Evolutionary conservation across 805 yeast species (phyloP).

Genomic region (Metschnikowia borealis): DNA sequence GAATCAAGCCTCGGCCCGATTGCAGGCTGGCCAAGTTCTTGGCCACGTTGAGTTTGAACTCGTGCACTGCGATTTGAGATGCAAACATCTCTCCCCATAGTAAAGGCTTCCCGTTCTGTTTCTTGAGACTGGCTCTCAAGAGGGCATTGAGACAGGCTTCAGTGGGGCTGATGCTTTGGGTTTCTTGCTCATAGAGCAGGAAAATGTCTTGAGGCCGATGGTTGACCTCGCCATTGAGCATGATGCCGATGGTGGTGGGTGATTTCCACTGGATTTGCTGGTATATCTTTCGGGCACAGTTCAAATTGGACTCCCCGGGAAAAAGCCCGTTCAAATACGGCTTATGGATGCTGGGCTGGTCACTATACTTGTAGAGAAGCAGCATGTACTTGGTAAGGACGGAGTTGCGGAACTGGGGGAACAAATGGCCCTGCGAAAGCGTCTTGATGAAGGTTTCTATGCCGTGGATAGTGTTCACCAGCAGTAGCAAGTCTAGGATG

Average conservation of each 20-base stretch:
- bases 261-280: constrained; percentile 23
- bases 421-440: constrained; percentile 12
- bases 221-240: constrained; percentile 36
- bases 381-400: constrained; percentile 29
- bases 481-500: constrained; percentile 27
- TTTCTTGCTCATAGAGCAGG: constrained; percentile 25
- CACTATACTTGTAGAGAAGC: constrained; percentile 13
- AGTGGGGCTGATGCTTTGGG: constrained; percentile 23
- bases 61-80: constrained; percentile 56
- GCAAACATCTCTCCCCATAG: constrained; percentile 54
- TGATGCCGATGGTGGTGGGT: constrained; percentile 26
- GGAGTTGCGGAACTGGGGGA: constrained; percentile 15
- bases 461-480: constrained; percentile 22
- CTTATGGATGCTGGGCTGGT: constrained; percentile 13
- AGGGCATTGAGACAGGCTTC: constrained; percentile 39
- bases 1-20: constrained; percentile 4
- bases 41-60: constrained; percentile 44
- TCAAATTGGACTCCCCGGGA: constrained; percentile 11
- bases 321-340: constrained; percentile 12
- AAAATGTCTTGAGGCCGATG: constrained; percentile 27
- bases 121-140: constrained; percentile 43
- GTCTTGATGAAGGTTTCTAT: constrained; percentile 20
- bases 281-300: constrained; percentile 28
- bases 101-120: constrained; percentile 17
- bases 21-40: neutral